Conservation (phyloP, 2,329 filamentous ascomycete species). For the Verticillium longisporum region DNA sequence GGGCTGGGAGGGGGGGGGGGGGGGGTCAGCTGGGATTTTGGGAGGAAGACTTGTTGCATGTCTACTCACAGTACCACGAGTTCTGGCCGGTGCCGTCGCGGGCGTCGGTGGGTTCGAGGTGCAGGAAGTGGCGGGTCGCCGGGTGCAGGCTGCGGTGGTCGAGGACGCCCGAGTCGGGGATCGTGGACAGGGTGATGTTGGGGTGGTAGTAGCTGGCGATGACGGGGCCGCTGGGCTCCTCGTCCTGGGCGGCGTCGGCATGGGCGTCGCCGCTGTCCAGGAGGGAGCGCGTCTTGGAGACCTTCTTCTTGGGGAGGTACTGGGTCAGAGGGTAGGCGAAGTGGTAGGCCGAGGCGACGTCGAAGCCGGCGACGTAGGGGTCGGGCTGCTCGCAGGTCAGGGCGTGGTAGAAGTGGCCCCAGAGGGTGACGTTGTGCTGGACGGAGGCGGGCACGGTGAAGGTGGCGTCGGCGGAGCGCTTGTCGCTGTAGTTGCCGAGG, state of each 20-base stretch:
- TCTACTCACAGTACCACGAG: conserved; percentile 84
- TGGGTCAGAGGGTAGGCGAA: conserved; percentile 82
- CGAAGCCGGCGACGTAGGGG: conserved; percentile 64
- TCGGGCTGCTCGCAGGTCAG: conserved; percentile 71
- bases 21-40: no score
- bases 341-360: conserved; percentile 70
- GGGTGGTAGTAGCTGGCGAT: conserved; percentile 89
- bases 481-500: conserved; percentile 73
- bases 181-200: conserved; percentile 83
- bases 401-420: conserved; percentile 88
- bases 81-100: conserved; percentile 81
- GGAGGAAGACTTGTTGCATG: no score
- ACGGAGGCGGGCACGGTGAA: conserved; percentile 73
- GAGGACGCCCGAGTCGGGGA: conserved; percentile 71
- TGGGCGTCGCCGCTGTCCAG: conserved; percentile 48
- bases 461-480: conserved; percentile 66
- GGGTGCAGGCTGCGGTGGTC: conserved; percentile 62
- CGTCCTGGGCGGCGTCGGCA: conserved; percentile 43
- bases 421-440: conserved; percentile 88
- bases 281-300: conserved; percentile 79
- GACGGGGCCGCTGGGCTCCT: conserved; percentile 55
- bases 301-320: conserved; percentile 87
- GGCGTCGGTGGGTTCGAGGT: conserved; percentile 71
- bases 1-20: no score
- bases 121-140: conserved; percentile 69